phyloP scores from a whole-genome alignment of 768 basidiomycete genomes.

The Pleurotus tuber-regium region DNA sequence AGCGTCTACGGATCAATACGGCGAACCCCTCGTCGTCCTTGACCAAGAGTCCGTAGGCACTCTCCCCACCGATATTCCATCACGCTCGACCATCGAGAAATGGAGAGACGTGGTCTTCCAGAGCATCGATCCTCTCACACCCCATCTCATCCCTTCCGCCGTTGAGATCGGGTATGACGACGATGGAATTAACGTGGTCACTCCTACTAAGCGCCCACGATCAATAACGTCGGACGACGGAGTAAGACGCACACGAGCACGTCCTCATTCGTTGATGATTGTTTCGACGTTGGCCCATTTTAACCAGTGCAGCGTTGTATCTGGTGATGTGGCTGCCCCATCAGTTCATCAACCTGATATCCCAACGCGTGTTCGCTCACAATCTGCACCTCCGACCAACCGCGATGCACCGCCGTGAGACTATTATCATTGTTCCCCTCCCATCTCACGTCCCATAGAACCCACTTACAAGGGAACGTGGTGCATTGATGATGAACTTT shows the following conservation, averaged over 20 bases:
- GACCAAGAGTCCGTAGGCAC: constrained; percentile 28
- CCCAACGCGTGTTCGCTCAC: background rate
- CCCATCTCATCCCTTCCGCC: background rate
- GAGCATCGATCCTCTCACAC: constrained; percentile 15
- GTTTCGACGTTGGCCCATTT: background rate
- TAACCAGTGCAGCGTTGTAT: background rate
- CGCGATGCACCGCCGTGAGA: constrained; percentile 4
- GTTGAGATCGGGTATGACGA: constrained; percentile 3
- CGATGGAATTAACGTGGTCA: constrained; percentile 1
- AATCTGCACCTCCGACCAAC: constrained; percentile 1
- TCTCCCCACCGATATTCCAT: constrained; percentile 23
- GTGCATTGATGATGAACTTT: background rate
- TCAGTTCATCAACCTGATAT: background rate
- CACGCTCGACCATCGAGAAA: constrained; percentile 31
- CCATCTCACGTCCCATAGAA: background rate
- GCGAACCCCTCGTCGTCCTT: constrained; percentile 31
- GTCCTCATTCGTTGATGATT: constrained; percentile 11
- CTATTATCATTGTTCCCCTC: background rate
- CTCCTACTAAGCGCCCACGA: constrained; percentile 36
- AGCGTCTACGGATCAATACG: constrained; percentile 32
- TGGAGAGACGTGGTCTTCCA: constrained; percentile 43
- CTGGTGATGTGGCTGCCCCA: background rate
- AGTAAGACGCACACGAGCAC: constrained; percentile 22
- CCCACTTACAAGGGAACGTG: background rate
- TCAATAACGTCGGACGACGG: constrained; percentile 33